A percentile compares a stretch with the other conserved stretches of the same genome.
phyloP scores from a whole-genome alignment of 106 monocot species.

The Acorus gramineus region DNA sequence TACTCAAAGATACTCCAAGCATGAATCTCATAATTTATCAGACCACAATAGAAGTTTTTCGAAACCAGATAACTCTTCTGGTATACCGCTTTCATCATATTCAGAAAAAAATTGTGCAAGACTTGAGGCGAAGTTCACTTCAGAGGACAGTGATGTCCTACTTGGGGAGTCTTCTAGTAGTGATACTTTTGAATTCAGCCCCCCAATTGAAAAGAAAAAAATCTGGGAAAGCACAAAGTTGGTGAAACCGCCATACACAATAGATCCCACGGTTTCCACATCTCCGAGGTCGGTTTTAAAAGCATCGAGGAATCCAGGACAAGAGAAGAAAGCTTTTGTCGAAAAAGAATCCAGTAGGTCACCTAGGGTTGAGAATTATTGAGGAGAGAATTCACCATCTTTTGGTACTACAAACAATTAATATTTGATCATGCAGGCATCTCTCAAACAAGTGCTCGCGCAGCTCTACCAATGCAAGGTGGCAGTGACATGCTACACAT shows the following conservation, averaged over 20 bases:
- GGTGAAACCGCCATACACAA: constrained; percentile 71
- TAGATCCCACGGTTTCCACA: constrained; percentile 15
- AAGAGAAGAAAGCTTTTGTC: constrained; percentile 17
- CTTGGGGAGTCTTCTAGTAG: constrained; percentile 12
- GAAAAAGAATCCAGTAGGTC: constrained; percentile 42
- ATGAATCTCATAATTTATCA: constrained; percentile 17
- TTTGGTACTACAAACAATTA: not conserved
- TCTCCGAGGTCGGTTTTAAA: constrained; percentile 33
- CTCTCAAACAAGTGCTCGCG: constrained; percentile 2
- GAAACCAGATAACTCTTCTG: constrained; percentile 9
- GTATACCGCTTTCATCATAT: constrained; percentile 1
- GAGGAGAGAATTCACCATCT: not conserved
- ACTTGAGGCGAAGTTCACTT: constrained; percentile 9
- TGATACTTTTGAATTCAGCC: constrained; percentile 14
- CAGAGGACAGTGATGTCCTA: constrained; percentile 8
- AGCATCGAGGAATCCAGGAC: constrained; percentile 22
- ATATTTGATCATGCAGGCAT: constrained; percentile 6
- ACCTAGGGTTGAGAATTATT: not conserved
- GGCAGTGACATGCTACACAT: constrained; percentile 12
- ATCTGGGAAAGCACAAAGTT: constrained; percentile 30
- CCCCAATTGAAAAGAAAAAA: constrained; percentile 24
- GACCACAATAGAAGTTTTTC: constrained; percentile 10
- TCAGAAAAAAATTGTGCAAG: constrained; percentile 7
- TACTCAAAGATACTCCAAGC: constrained; percentile 10
- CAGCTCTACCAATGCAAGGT: constrained; percentile 5